phyloP scores from a whole-genome alignment of 2,329 filamentous ascomycete species.

The Zymoseptoria brevis region DNA sequence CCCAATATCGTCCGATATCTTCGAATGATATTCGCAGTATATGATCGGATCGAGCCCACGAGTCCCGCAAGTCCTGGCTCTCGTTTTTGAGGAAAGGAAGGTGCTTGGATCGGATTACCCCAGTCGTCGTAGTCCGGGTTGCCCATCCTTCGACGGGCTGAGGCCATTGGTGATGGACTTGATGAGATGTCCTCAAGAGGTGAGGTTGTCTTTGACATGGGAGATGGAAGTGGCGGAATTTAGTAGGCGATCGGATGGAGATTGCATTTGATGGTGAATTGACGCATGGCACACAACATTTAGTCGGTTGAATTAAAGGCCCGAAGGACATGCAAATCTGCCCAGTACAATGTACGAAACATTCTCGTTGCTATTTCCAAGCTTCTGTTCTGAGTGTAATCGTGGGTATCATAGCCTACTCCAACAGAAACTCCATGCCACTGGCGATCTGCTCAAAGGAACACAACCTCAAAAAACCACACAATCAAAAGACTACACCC shows the following conservation, averaged over 20 bases:
- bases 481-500: constrained; percentile 36
- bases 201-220: background rate
- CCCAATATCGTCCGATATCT: constrained; percentile 12
- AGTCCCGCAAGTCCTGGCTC: constrained; percentile 11
- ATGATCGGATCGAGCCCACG: constrained; percentile 6
- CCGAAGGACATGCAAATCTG: no score
- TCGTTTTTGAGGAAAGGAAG: constrained; percentile 5
- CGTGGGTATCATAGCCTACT: background rate
- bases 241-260: background rate
- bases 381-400: background rate
- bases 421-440: background rate
- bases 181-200: background rate
- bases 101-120: constrained; percentile 17
- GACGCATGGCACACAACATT: background rate
- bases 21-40: constrained; percentile 4
- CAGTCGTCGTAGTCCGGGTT: constrained; percentile 17
- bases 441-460: background rate
- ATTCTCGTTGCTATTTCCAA: background rate
- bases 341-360: no score
- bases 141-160: constrained; percentile 11
- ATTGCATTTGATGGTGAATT: background rate
- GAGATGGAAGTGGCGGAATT: background rate
- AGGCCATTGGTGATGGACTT: background rate
- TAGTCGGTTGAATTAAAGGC: background rate
- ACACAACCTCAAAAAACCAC: constrained; percentile 32